Conservation (phyloP, 495 filamentous ascomycete species). For the Aspergillus heteromorphus region DNA sequence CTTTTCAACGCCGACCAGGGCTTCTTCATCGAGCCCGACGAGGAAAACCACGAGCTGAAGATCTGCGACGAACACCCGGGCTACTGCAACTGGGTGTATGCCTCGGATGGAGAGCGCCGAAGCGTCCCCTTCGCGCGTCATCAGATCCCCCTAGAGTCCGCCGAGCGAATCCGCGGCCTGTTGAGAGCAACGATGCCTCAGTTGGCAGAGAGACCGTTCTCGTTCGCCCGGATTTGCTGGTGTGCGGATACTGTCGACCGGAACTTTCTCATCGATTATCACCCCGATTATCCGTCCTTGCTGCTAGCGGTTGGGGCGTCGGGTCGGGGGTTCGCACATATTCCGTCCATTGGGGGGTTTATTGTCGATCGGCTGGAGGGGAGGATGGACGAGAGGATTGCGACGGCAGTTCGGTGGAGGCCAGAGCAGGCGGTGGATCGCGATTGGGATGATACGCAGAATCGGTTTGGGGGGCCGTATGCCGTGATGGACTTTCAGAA, state of each 20-base stretch:
- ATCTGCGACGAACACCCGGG: slow-evolving; percentile 54
- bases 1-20: slow-evolving; percentile 47
- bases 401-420: slow-evolving; percentile 41
- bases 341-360: slow-evolving; percentile 43
- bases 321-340: slow-evolving; percentile 24
- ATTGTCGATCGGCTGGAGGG: slow-evolving; percentile 44
- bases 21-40: slow-evolving; percentile 54
- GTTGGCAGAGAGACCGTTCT: slow-evolving; percentile 39
- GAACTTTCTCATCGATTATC: slow-evolving; percentile 41
- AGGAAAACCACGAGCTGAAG: slow-evolving; percentile 47
- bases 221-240: slow-evolving; percentile 50
- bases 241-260: slow-evolving; percentile 50
- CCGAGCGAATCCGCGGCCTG: slow-evolving; percentile 35
- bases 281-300: slow-evolving; percentile 35
- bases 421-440: slow-evolving; percentile 41
- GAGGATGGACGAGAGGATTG: slow-evolving; percentile 30
- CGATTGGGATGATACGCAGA: slow-evolving; percentile 46
- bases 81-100: slow-evolving; percentile 42
- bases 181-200: slow-evolving; percentile 48
- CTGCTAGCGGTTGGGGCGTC: slow-evolving; percentile 47
- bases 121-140: slow-evolving; percentile 42
- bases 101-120: slow-evolving; percentile 16
- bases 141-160: slow-evolving; percentile 44
- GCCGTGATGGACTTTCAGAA: slow-evolving; percentile 45
- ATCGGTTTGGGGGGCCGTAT: slow-evolving; percentile 39